Conservation (phyloP, 768 basidiomycete genomes). For the Polyporus arcularius region DNA sequence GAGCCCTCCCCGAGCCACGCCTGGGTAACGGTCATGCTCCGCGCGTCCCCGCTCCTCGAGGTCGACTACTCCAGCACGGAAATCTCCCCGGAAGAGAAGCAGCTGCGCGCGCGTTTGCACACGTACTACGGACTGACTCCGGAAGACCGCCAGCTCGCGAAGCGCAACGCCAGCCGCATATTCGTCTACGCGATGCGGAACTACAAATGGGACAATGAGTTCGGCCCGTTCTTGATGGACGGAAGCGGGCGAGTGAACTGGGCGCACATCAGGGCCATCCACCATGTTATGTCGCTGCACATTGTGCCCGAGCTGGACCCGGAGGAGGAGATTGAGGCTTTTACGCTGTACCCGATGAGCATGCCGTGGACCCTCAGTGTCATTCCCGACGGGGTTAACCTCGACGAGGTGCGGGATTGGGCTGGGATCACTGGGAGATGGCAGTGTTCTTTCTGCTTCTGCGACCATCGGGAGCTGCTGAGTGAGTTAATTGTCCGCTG, state of each 20-base stretch:
- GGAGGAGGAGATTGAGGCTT: constrained; percentile 18
- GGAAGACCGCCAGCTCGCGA: constrained; percentile 37
- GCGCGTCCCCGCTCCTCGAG: constrained; percentile 49
- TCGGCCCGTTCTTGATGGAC: constrained; percentile 55
- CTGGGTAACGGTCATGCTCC: constrained; percentile 50
- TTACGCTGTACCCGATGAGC: constrained; percentile 47
- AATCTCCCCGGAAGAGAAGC: constrained; percentile 39
- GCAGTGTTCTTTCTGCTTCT: constrained; percentile 66
- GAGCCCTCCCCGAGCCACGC: constrained; percentile 49
- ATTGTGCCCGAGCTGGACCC: constrained; percentile 38
- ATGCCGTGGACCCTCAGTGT: constrained; percentile 55
- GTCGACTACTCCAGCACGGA: constrained; percentile 18
- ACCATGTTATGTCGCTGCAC: constrained; percentile 58
- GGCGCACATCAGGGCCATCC: constrained; percentile 57
- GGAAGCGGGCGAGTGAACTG: constrained; percentile 55
- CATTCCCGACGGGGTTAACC: constrained; percentile 40
- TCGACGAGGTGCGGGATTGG: constrained; percentile 50
- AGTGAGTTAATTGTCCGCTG: constrained; percentile 42
- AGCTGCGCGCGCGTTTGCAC: constrained; percentile 55
- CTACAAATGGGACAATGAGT: constrained; percentile 50
- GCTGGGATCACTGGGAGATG: constrained; percentile 60
- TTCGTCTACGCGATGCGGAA: constrained; percentile 65
- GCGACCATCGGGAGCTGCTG: constrained; percentile 66
- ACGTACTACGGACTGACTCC: constrained; percentile 57
- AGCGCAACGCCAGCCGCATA: constrained; percentile 46